These are phyloP conservation scores for Coemansia sp. DNA, from an alignment of 192 early-diverging fungal species.

Conservation along the genomic window DNA sequence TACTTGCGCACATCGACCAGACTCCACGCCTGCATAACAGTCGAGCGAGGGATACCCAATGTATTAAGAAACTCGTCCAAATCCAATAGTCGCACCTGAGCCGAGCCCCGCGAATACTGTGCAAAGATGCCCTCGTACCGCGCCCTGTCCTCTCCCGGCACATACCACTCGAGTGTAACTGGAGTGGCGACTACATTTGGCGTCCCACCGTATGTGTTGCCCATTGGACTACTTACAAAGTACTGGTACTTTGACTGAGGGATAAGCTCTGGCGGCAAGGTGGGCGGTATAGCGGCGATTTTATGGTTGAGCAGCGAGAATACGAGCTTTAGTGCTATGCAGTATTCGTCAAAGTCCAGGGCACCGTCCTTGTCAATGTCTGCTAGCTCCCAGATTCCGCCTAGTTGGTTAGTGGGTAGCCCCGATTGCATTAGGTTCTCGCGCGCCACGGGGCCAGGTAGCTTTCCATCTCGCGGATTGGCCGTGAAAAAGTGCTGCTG, in stretches of 20 bases:
- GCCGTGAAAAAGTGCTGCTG: conserved; percentile 53
- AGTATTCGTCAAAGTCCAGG: conserved; percentile 84
- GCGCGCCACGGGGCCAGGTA: conserved; percentile 45
- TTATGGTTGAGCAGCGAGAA: conserved; percentile 66
- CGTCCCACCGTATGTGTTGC: background rate
- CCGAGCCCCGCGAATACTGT: conserved; percentile 33
- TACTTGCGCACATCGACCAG: conserved; percentile 57
- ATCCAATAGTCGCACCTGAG: conserved; percentile 45
- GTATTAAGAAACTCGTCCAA: conserved; percentile 51
- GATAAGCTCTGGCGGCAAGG: conserved; percentile 67
- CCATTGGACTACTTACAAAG: conserved; percentile 16
- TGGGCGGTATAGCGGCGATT: conserved; percentile 59
- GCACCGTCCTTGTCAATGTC: conserved; percentile 84
- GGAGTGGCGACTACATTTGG: background rate
- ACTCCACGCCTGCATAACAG: conserved; percentile 45
- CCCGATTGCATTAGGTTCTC: conserved; percentile 55
- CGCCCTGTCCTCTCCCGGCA: conserved; percentile 37
- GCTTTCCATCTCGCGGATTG: conserved; percentile 43
- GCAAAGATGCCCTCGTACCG: conserved; percentile 42
- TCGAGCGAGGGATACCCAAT: conserved; percentile 37
- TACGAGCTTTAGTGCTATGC: conserved; percentile 76
- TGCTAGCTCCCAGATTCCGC: conserved; percentile 66
- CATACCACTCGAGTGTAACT: conserved; percentile 54
- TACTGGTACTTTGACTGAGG: conserved; percentile 66
- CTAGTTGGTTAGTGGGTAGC: conserved; percentile 51